Base-by-base conservation (phyloP, 768 basidiomycete genomes). In the Piloderma croceum region DNA sequence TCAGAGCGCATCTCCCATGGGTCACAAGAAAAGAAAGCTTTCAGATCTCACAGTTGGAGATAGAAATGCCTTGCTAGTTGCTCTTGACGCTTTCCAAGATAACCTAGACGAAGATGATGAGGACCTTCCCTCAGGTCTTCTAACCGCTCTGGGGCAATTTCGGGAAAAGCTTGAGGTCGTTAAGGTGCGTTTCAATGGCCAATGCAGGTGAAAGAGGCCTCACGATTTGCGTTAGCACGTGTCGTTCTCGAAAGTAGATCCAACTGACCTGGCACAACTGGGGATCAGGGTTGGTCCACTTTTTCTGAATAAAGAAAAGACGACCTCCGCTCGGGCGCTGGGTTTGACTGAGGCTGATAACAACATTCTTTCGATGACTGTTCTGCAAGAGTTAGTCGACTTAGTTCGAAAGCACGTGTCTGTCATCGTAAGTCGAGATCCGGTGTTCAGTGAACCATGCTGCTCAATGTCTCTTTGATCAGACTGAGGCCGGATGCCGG, bases 401-500 rank as follows among this genome's bases (percentile, higher is more conserved):
- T 43, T 51, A 22, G 44, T 50, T 20, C 34, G 45, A 34, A 18
- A 24, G 12, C 49, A 51, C 36, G 50, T 51, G 11, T 51, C 49
- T 46, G 36, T 50, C 25, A 41, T 43, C 25, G 49, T 51, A 41
- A 42, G 49, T 39, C n/a, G n/a, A n/a, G n/a, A n/a, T n/a, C n/a
- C n/a, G n/a, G n/a, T n/a, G n/a, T n/a, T n/a, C 21, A 45, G 24
- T 24, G 19, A 24, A 27, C 24, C 31, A 20, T 17, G 31, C 27
- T 27, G 19, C 24, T 36, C 19, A 20, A 15, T 27, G 13, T 22
- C 20, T 12, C 36, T 37, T 34, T 40, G 20, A 22, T n/a, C 36
- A 51, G 50, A 51, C 49, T 23, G 45, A 50, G 36, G 50, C 50
- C 11, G 50, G 50, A 34, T 50, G 49, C 21, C 44, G 50, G 17